Conservation (phyloP, 1,284 basidiomycete genomes). For the Ustilago nuda region DNA sequence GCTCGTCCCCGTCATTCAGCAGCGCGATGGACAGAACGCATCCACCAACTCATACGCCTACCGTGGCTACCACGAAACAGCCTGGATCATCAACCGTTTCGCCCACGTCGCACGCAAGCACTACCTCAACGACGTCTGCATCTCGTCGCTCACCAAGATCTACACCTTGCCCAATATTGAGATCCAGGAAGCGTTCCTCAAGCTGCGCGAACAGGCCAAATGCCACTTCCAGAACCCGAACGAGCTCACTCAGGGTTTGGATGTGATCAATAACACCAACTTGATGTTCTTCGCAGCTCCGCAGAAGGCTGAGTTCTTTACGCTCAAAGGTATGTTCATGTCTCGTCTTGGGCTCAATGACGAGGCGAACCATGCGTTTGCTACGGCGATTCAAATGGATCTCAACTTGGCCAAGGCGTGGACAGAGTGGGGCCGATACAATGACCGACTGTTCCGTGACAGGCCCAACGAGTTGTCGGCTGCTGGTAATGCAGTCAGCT, state of each 20-base stretch:
- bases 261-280: conserved; percentile 99
- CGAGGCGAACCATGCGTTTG: conserved; percentile 90
- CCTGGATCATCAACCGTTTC: conserved; percentile 99
- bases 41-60: conserved; percentile 83
- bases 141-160: conserved; percentile 93
- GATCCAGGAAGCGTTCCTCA: conserved; percentile 99
- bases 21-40: conserved; percentile 73
- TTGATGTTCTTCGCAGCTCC: conserved; percentile 94
- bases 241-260: conserved; percentile 91
- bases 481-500: conserved; percentile 93
- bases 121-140: conserved; percentile 94
- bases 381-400: conserved; percentile 83
- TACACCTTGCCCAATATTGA: conserved; percentile 99
- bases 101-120: conserved; percentile 99
- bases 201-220: conserved; percentile 98
- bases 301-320: conserved; percentile 99
- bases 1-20: conserved; percentile 71
- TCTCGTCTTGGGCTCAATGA: conserved; percentile 86
- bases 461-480: conserved; percentile 58
- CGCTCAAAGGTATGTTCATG: conserved; percentile 99
- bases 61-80: conserved; percentile 99
- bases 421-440: conserved; percentile 98
- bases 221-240: conserved; percentile 97
- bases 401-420: conserved; percentile 95
- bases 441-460: conserved; percentile 89